These are phyloP conservation scores for Takakia lepidozioides DNA, from an alignment of 225 moss, liverwort and hornwort species.

Conservation along the genomic window DNA sequence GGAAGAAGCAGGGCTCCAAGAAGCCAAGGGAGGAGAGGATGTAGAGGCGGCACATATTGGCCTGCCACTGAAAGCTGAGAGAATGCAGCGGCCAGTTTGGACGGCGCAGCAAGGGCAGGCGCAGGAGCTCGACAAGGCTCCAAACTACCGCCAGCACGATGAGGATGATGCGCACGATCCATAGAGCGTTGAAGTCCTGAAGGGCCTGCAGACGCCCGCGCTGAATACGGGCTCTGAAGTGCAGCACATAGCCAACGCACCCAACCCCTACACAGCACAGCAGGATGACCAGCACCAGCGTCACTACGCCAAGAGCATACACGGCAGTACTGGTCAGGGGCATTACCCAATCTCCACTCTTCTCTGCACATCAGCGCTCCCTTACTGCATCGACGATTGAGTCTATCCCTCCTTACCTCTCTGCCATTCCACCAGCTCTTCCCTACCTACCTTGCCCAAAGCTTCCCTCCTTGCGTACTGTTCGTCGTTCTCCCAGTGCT, in stretches of 20 bases:
- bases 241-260: constrained; percentile 84
- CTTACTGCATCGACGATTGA: constrained; percentile 38
- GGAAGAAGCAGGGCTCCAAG: constrained; percentile 89
- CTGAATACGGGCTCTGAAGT: constrained; percentile 78
- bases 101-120: constrained; percentile 78
- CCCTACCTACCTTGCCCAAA: too few relatives aligned
- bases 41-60: constrained; percentile 78
- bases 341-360: constrained; percentile 90
- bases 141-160: constrained; percentile 80
- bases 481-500: too few relatives aligned
- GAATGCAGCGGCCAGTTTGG: constrained; percentile 73
- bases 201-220: constrained; percentile 60
- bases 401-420: constrained; percentile 21
- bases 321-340: constrained; percentile 98
- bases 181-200: constrained; percentile 89
- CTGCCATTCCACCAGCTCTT: too few relatives aligned
- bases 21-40: constrained; percentile 79
- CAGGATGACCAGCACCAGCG: constrained; percentile 86
- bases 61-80: constrained; percentile 65
- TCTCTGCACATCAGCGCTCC: constrained; percentile 53
- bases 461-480: too few relatives aligned
- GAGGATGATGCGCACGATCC: constrained; percentile 89
- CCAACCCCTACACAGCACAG: constrained; percentile 80
- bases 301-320: constrained; percentile 96
- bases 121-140: constrained; percentile 86